Percentiles rank a stretch among this genome's conserved stretches.
Conservation (phyloP, 495 filamentous ascomycete species). For the Xeromyces bisporus region DNA sequence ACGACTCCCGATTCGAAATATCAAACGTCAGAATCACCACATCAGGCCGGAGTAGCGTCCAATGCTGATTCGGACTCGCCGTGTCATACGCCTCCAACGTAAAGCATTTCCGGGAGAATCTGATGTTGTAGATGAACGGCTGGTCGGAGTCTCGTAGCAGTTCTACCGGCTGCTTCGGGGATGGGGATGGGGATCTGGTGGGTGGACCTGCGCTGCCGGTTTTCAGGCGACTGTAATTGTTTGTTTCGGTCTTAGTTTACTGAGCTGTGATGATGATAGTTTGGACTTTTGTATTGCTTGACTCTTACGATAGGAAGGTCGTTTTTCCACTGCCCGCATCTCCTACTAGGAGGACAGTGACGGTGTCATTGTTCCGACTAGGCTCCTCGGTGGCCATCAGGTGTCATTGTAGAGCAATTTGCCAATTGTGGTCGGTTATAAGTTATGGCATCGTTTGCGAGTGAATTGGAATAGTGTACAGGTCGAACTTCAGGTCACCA, state of each 20-base stretch:
- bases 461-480: too few species aligned
- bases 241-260: too few species aligned
- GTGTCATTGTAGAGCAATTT: too few species aligned
- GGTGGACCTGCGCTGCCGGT: conserved; percentile 6
- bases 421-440: too few species aligned
- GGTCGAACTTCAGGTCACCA: too few species aligned
- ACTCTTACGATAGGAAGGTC: conserved; percentile 78
- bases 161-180: conserved; percentile 6
- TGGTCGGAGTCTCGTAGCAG: conserved; percentile 60
- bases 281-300: too few species aligned
- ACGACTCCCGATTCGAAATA: conserved; percentile 47
- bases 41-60: conserved; percentile 53
- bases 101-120: conserved; percentile 47
- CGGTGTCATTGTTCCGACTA: conserved; percentile 17
- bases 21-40: conserved; percentile 70
- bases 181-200: conserved; percentile 1
- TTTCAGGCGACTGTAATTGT: conserved; percentile 13
- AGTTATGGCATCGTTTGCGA: too few species aligned
- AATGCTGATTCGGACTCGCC: conserved; percentile 49
- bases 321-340: conserved; percentile 72
- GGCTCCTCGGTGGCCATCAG: neutral
- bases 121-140: conserved; percentile 67
- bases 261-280: conserved; percentile 1
- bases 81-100: conserved; percentile 70
- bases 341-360: conserved; percentile 64